Conservation (phyloP, 192 early-diverging fungal genomes). For the Spizellomyces sp. region DNA sequence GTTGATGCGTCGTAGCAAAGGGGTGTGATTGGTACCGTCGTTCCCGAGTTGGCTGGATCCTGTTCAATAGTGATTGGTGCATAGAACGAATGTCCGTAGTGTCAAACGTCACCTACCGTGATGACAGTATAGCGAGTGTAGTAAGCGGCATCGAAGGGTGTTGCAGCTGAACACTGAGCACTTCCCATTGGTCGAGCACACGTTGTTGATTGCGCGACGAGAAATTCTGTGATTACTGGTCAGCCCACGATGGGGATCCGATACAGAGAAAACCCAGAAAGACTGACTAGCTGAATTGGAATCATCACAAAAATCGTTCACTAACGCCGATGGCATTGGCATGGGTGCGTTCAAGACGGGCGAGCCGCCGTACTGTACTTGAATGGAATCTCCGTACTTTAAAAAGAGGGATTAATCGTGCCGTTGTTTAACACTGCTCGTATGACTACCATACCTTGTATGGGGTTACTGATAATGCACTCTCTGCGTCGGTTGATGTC, state of each 20-base stretch:
- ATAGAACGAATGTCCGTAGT: too few relatives aligned
- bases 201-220: neutral
- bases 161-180: constrained; percentile 12
- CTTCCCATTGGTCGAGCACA: constrained; percentile 1
- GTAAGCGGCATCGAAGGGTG: constrained; percentile 23
- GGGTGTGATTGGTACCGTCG: neutral
- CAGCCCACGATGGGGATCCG: neutral
- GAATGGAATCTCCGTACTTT: constrained; percentile 21
- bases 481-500: too few relatives aligned
- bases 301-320: constrained; percentile 24
- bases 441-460: too few relatives aligned
- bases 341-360: neutral
- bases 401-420: neutral
- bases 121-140: constrained; percentile 23
- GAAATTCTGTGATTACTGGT: constrained; percentile 15
- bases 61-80: neutral
- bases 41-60: neutral
- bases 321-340: constrained; percentile 11
- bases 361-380: neutral
- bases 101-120: constrained; percentile 8
- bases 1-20: neutral
- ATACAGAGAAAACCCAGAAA: neutral
- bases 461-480: too few relatives aligned
- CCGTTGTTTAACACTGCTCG: too few relatives aligned
- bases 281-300: constrained; percentile 25